phyloP scores from a whole-genome alignment of 352 stramenopile genomes.

The Thraustochytrium striatum region DNA sequence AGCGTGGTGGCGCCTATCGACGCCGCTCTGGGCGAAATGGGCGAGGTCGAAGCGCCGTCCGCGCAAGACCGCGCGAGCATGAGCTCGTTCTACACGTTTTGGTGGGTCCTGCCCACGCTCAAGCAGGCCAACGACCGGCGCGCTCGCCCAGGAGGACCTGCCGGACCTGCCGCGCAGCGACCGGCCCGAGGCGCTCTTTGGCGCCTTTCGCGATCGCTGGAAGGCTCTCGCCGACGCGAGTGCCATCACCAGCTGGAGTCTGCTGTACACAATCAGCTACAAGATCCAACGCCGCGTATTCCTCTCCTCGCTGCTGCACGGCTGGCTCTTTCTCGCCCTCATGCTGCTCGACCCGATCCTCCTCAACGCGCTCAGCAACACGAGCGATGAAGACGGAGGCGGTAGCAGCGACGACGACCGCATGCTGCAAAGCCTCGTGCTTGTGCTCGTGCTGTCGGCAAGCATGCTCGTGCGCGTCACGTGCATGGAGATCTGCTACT shows the following conservation, averaged over 20 bases:
- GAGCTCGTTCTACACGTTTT: constrained; percentile 40
- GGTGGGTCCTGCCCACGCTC: constrained; percentile 41
- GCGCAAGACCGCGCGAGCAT: constrained; percentile 22
- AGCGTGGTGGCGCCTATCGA: not conserved
- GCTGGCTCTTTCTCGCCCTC: constrained; percentile 33
- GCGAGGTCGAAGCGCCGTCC: not conserved
- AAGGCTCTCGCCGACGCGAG: not conserved
- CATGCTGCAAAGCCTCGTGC: not conserved
- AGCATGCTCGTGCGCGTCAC: constrained; percentile 47
- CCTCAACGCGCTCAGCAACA: constrained; percentile 11
- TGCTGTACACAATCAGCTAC: constrained; percentile 26
- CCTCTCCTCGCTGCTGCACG: constrained; percentile 27
- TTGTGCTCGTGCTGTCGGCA: not conserved
- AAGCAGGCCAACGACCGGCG: not conserved
- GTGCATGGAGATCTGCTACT: constrained; percentile 50
- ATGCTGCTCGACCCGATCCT: constrained; percentile 46
- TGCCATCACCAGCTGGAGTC: not conserved
- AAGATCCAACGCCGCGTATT: constrained; percentile 19
- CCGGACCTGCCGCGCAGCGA: not conserved
- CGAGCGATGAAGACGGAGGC: not conserved
- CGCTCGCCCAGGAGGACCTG: not conserved
- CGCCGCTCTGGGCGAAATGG: not conserved
- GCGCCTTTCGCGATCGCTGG: constrained; percentile 6
- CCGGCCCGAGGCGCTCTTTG: not conserved
- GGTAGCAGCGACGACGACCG: not conserved